Conservation (phyloP, 2,329 filamentous ascomycete species). For the Colletotrichum sojae region DNA sequence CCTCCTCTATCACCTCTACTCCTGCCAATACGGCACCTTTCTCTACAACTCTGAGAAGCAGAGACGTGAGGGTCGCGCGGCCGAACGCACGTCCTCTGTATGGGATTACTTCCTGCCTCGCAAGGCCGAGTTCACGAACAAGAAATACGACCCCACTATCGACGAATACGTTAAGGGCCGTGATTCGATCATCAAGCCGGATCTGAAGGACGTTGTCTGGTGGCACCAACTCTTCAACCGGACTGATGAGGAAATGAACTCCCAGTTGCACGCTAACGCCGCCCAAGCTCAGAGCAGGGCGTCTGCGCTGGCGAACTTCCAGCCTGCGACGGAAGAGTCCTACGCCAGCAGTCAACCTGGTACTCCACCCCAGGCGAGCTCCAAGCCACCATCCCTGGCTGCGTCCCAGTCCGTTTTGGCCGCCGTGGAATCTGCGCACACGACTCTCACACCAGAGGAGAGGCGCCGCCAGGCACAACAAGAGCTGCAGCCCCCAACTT, state of each 20-base stretch:
- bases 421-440: slow-evolving; percentile 71
- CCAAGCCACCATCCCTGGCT: slow-evolving; percentile 55
- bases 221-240: slow-evolving; percentile 92
- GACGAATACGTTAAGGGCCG: slow-evolving; percentile 85
- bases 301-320: slow-evolving; percentile 47
- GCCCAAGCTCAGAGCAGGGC: slow-evolving; percentile 59
- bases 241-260: slow-evolving; percentile 94
- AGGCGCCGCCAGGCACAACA: slow-evolving; percentile 44
- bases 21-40: slow-evolving; percentile 97
- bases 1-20: slow-evolving; percentile 93
- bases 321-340: slow-evolving; percentile 41
- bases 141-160: slow-evolving; percentile 79
- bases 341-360: slow-evolving; percentile 46
- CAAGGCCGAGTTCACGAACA: slow-evolving; percentile 85
- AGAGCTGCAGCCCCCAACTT: slow-evolving; percentile 44
- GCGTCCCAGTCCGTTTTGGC: slow-evolving; percentile 68
- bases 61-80: slow-evolving; percentile 77
- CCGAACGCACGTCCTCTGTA: slow-evolving; percentile 84
- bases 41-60: slow-evolving; percentile 96
- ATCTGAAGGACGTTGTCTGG: slow-evolving; percentile 86
- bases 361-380: slow-evolving; percentile 45
- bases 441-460: slow-evolving; percentile 60
- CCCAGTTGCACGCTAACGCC: slow-evolving; percentile 68
- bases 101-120: slow-evolving; percentile 96
- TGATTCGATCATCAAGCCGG: slow-evolving; percentile 88